A percentile compares a stretch with the other conserved stretches of the same genome.
Evolutionary conservation across 2,329 filamentous ascomycete species (phyloP).

Genomic region (Orbilia brochopaga): DNA sequence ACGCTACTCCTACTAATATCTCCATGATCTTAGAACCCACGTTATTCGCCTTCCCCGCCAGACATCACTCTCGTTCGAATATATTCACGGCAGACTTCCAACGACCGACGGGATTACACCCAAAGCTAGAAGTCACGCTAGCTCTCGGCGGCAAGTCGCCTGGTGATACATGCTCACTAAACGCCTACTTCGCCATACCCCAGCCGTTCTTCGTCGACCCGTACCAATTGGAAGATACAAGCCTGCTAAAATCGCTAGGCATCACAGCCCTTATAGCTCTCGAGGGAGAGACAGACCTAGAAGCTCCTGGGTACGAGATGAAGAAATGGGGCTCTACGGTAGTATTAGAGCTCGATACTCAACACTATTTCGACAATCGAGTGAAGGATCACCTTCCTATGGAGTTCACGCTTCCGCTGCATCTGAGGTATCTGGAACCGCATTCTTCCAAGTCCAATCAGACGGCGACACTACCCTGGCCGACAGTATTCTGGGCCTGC

Average conservation of each 20-base stretch:
- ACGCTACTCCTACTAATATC: conserved; percentile 6
- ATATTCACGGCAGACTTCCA: conserved; percentile 52
- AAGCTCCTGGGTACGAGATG: conserved; percentile 52
- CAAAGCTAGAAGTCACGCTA: conserved; percentile 52
- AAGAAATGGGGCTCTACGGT: conserved; percentile 53
- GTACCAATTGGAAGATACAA: conserved; percentile 52
- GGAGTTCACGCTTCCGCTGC: conserved; percentile 54
- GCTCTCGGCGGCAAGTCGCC: conserved; percentile 27
- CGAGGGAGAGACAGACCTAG: conserved; percentile 54
- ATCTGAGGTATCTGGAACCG: conserved; percentile 53
- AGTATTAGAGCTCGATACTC: conserved; percentile 52
- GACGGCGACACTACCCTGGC: conserved; percentile 52
- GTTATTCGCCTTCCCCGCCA: conserved; percentile 53
- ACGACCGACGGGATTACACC: conserved; percentile 53
- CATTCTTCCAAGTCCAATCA: conserved; percentile 32
- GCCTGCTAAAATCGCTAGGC: conserved; percentile 53
- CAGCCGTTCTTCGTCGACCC: conserved; percentile 54
- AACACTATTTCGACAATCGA: conserved; percentile 23
- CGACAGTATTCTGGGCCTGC: conserved; percentile 55
- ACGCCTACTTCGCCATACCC: conserved; percentile 54
- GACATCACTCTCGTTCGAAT: conserved; percentile 48
- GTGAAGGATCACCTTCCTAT: conserved; percentile 30
- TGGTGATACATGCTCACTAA: conserved; percentile 51
- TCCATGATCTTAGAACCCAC: conserved; percentile 44
- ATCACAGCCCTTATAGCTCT: conserved; percentile 52